Evolutionary conservation across 148 eudicot species (phyloP), one percentile per base, ranked within the genome.

Genomic region (Vaccinium macrocarpon): DNA sequence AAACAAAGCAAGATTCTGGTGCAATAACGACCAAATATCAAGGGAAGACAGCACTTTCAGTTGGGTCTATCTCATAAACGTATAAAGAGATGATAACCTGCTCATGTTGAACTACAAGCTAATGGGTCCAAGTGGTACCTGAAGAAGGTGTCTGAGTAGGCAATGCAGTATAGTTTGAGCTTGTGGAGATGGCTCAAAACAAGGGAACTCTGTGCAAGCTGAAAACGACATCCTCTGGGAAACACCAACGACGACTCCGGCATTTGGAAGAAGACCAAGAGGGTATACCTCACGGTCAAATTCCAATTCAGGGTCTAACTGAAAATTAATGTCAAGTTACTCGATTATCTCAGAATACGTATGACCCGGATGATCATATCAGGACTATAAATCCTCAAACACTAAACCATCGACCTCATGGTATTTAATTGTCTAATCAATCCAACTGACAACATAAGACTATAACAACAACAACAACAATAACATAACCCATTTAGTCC

Each of bases 241-340:
- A 85, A 95, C 95, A 68, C 99, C 99, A 83, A 97, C 98, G 23
- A 95, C 98, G 27, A 97, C 95, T 53, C 98, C 99, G 80, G 95
- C 99, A 89, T 95, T 97, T 85, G 99, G 98, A 89, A 95, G 96
- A 87, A 97, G 93, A 80, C 99, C 99, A 88, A 96, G 91, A 52
- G 99, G 99, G 87, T 96, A 96, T 14, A 96, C 93, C 91, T 96
- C 99, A 84, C 99, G 95, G 84, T 96, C 99, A 86, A 96, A 96
- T 84, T 96, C 99, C 86, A 96, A 89, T 88, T 96, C 99, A 81
- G 99, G 99, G 84, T 96, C 99, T 94, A 96, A 87, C 99, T 96
- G 85, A 76, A 83, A 85, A 56, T 25, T 84, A 51, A 77, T 49
- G 94, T 57, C 97, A 86, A 83, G 49, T 85, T 62, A 84, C 68